Evolutionary conservation across 331 rosid genomes (phyloP).

Genomic region (Ulmus americana): DNA sequence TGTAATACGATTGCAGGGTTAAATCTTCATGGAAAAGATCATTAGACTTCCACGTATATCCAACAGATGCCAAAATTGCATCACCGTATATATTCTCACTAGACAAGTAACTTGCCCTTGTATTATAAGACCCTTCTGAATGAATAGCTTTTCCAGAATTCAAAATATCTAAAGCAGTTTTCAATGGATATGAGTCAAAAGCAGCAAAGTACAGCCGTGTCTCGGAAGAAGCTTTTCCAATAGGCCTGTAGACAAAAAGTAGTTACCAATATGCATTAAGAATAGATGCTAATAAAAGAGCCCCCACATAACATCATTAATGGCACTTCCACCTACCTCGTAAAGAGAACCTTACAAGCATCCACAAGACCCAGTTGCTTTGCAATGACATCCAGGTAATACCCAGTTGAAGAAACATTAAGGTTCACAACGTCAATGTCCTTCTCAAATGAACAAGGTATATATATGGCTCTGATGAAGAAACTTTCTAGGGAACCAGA

Average conservation of each 20-base stretch:
- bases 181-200: slow-evolving; percentile 38
- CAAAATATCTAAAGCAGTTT: slow-evolving; percentile 35
- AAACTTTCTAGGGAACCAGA: slow-evolving; percentile 30
- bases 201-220: slow-evolving; percentile 66
- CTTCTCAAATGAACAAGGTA: slow-evolving; percentile 62
- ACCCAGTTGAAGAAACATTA: slow-evolving; percentile 46
- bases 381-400: slow-evolving; percentile 78
- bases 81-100: slow-evolving; percentile 77
- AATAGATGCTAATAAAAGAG: slow-evolving; percentile 15
- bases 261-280: slow-evolving; percentile 5
- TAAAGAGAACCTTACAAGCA: slow-evolving; percentile 52
- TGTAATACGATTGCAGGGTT: slow-evolving; percentile 57
- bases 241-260: slow-evolving; percentile 43
- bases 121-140: slow-evolving; percentile 44
- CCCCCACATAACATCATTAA: slow-evolving; percentile 6
- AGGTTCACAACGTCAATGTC: slow-evolving; percentile 48
- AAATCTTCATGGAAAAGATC: slow-evolving; percentile 72
- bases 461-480: slow-evolving; percentile 42
- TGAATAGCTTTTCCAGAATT: slow-evolving; percentile 38
- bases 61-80: slow-evolving; percentile 77
- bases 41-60: slow-evolving; percentile 63
- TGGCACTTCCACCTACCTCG: slow-evolving; percentile 51
- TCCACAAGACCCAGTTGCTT: slow-evolving; percentile 64
- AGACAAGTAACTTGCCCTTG: slow-evolving; percentile 72
- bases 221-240: slow-evolving; percentile 89